Base-by-base conservation (phyloP, 257 asterid species). In the Petunia secreta region DNA sequence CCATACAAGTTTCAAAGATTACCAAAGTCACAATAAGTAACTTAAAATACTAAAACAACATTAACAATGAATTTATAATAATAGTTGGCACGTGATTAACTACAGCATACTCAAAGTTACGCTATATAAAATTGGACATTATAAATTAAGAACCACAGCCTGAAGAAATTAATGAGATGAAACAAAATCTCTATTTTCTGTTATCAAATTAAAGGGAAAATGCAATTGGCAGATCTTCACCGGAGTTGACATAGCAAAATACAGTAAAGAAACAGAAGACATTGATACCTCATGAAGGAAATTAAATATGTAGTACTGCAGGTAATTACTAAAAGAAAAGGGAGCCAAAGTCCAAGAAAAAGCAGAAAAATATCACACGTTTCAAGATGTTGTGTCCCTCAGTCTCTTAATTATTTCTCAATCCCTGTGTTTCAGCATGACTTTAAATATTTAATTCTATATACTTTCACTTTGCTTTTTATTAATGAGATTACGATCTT, bases 301-400 rank as follows among this genome's bases (percentile, higher is more conserved):
- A 38, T 68, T 43, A 48, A 25, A 44, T 58, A 78, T 8, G 62
- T 40, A 38, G 54, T 38, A 53, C 10, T 5, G 16, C 6, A 8
- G n/a, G 7, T 16, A 65, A 65, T 69, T 38, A 14, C 1, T 2
- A 38, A 34, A 3, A 9, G 63, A 8, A 46, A 68, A 54, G 4
- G 62, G 54, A 66, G 78, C 81, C 82, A 37, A 71, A 82, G 79
- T 71, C 52, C 78, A 63, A 82, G 82, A 79, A 79, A 77, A 81
- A 75, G 59, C 78, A 50, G 55, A 53, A 81, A 60, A 63, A 4
- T 14, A 8, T 59, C 86, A 75, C 87, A 82, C 67, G 79, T 75
- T 63, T 69, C 84, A 81, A 85, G 88, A 80, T 75, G 57, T 74
- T 44, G 59, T 15, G 77, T 75, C 67, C 52, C 63, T 75, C 9